phyloP scores from a whole-genome alignment of 2,329 filamentous ascomycete species.

The Aspergillus sp. region DNA sequence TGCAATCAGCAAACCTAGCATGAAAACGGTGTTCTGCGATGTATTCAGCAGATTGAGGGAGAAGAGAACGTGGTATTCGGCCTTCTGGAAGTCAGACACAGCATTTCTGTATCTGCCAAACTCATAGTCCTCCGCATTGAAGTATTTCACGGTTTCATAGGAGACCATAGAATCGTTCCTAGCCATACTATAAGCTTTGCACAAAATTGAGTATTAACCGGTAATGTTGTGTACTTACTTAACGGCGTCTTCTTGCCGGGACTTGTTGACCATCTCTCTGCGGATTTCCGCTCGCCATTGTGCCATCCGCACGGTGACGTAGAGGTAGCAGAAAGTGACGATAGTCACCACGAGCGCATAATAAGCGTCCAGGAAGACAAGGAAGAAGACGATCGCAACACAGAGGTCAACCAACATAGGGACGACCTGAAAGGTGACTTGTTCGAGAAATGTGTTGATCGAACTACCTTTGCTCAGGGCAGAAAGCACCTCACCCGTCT shows the following conservation, averaged over 20 bases:
- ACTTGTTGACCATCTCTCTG: slow-evolving; percentile 90
- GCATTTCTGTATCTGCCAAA: slow-evolving; percentile 71
- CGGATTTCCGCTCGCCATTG: slow-evolving; percentile 88
- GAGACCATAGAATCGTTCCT: slow-evolving; percentile 95
- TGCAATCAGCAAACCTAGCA: slow-evolving; percentile 70
- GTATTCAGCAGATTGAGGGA: slow-evolving; percentile 81
- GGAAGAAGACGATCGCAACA: slow-evolving; percentile 80
- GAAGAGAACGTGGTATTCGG: slow-evolving; percentile 74
- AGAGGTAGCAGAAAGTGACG: slow-evolving; percentile 94
- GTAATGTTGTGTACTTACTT: slow-evolving; percentile 57
- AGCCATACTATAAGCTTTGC: slow-evolving; percentile 7
- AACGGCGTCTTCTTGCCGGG: slow-evolving; percentile 91
- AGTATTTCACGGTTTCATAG: slow-evolving; percentile 95
- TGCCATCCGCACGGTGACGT: slow-evolving; percentile 94
- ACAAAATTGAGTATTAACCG: background rate
- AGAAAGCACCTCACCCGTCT: slow-evolving; percentile 92
- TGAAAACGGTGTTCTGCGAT: slow-evolving; percentile 77
- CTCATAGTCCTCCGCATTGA: slow-evolving; percentile 81
- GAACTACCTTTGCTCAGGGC: slow-evolving; percentile 94
- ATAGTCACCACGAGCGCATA: slow-evolving; percentile 88
- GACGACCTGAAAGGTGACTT: slow-evolving; percentile 91
- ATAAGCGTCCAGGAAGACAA: slow-evolving; percentile 77
- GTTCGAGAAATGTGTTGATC: slow-evolving; percentile 95
- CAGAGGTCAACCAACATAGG: slow-evolving; percentile 91
- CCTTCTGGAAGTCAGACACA: slow-evolving; percentile 69